These are phyloP conservation scores for Wickerhamomyces queroliae DNA, from an alignment of 805 yeast species.

Conservation along the genomic window DNA sequence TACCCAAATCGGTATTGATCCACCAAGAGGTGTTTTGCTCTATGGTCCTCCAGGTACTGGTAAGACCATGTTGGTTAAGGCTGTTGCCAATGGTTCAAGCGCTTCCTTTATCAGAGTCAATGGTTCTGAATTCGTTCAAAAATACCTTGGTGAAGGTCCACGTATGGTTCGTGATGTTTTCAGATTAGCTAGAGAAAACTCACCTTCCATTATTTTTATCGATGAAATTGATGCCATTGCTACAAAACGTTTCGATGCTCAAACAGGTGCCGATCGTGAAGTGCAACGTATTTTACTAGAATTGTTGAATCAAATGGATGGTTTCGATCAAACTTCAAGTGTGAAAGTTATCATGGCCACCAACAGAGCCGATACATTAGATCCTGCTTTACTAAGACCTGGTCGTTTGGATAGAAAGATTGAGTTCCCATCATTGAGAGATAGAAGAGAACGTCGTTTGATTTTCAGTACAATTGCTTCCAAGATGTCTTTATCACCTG, in stretches of 20 bases:
- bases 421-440: slow-evolving; percentile 94
- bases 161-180: slow-evolving; percentile 99
- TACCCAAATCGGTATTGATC: slow-evolving; percentile 97
- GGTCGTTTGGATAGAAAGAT: slow-evolving; percentile 98
- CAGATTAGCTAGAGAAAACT: slow-evolving; percentile 93
- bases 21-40: slow-evolving; percentile 94
- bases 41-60: slow-evolving; percentile 99
- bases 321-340: slow-evolving; percentile 91
- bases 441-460: slow-evolving; percentile 95
- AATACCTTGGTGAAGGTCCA: slow-evolving; percentile 98
- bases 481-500: slow-evolving; percentile 98
- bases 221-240: slow-evolving; percentile 99
- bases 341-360: slow-evolving; percentile 99
- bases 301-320: slow-evolving; percentile 97
- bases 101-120: slow-evolving; percentile 95
- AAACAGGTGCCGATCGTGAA: slow-evolving; percentile 99
- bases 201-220: slow-evolving; percentile 94
- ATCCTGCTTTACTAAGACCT: slow-evolving; percentile 96
- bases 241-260: slow-evolving; percentile 98
- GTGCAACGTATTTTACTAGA: slow-evolving; percentile 97
- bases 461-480: slow-evolving; percentile 93
- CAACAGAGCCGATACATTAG: slow-evolving; percentile 97
- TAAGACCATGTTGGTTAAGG: slow-evolving; percentile 97
- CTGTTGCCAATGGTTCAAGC: slow-evolving; percentile 94
- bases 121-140: slow-evolving; percentile 97